Base-by-base conservation (phyloP, 371 early-diverging fungal species). In the Apophysomyces ossiformis region DNA sequence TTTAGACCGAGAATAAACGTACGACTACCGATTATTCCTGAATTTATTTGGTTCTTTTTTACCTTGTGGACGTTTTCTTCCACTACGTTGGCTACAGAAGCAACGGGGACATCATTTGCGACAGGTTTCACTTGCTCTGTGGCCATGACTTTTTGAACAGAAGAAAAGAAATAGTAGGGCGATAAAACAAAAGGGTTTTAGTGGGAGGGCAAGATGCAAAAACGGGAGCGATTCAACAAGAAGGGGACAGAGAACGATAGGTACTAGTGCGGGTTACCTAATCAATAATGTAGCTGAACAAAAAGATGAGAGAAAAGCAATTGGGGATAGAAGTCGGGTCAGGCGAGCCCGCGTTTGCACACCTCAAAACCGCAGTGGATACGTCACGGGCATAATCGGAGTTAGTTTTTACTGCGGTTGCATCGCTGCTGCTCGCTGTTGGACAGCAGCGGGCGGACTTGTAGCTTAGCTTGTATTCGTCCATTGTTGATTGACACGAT, bases 41-140 rank as follows among this genome's bases (percentile, higher is more conserved):
- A 38, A 7, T n/a, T 41, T 26, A 3, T 26, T 26, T 58, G 4
- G 16, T 46, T n/a, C 26, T 39, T 5, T 15, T 37, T 47, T 45
- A 62, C 62, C 62, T 62, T 62, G 62, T 45, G 62, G 62, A 32
- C 62, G 15, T 62, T 32, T 47, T 62, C 62, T 37, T 47, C 62
- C n/a, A 21, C 35, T 5, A 21, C 21, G 54, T n/a, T 50, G 54
- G 21, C 21, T 26, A 38, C 7, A 35, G 50, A 44, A n/a, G 46
- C 32, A 46, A 62, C 62, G 26, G 44, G 45, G 38, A 16, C 13
- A 9, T 37, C 43, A 26, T n/a, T 18, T 35, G 44, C 39, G 60
- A 44, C 60, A 60, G 60, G 32, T 37, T 37, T 26, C 43, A 32
- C 32, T 60, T 60, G 60, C 43, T 60, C 60, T 9, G 60, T 44